Evolutionary conservation across 2,329 filamentous ascomycete genomes (phyloP).

Genomic region (Zasmidium cellare): DNA sequence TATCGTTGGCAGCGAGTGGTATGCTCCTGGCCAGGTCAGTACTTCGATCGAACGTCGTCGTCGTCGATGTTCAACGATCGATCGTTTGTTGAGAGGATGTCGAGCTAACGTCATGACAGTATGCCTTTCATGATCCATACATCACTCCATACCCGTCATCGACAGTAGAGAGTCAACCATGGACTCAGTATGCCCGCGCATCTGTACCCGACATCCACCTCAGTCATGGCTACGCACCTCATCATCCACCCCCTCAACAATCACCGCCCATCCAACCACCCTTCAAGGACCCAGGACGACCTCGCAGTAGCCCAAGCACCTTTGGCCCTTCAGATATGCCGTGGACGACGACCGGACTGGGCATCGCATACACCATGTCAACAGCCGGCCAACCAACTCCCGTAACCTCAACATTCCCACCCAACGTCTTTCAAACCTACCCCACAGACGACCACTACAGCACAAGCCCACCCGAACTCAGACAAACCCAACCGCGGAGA

Average conservation of each 20-base stretch:
- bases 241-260: slow-evolving; percentile 20
- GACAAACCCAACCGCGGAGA: slow-evolving; percentile 41
- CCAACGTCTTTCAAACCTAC: slow-evolving; percentile 31
- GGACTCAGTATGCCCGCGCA: slow-evolving; percentile 27
- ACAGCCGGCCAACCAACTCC: slow-evolving; percentile 31
- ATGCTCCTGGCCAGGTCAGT: slow-evolving; percentile 26
- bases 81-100: neutral
- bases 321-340: slow-evolving; percentile 40
- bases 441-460: slow-evolving; percentile 30
- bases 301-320: slow-evolving; percentile 46
- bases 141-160: slow-evolving; percentile 36
- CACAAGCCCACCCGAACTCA: slow-evolving; percentile 32
- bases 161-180: slow-evolving; percentile 33
- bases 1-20: slow-evolving; percentile 30
- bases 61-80: slow-evolving; percentile 1
- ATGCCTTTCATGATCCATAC: slow-evolving; percentile 34
- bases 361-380: slow-evolving; percentile 38
- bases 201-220: slow-evolving; percentile 28
- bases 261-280: slow-evolving; percentile 3
- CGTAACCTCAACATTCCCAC: slow-evolving; percentile 36
- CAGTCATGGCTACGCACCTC: slow-evolving; percentile 14
- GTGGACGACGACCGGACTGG: slow-evolving; percentile 43
- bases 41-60: slow-evolving; percentile 9
- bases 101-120: slow-evolving; percentile 21
- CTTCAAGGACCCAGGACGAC: slow-evolving; percentile 34